A percentile compares a stretch with the other conserved stretches of the same genome.
These are phyloP conservation scores for Phytophthora ohioensis DNA, from an alignment of 352 stramenopile genomes.

Conservation along the genomic window DNA sequence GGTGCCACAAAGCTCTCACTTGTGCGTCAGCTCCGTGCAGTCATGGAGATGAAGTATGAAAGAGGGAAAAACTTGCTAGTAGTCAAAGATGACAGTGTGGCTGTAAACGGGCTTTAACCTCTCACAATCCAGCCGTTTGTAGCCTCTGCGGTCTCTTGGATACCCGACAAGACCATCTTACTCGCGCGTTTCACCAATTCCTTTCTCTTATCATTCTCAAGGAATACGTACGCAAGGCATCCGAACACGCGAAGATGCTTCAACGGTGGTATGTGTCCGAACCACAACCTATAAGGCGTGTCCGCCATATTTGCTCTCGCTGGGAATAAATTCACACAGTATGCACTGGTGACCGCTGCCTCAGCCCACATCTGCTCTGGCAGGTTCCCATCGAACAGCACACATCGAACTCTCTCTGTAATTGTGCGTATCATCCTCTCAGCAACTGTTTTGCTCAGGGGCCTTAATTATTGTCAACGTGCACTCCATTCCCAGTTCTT, in stretches of 20 bases:
- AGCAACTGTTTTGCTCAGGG: neutral
- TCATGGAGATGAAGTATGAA: constrained; percentile 7
- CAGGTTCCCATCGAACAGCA: constrained; percentile 3
- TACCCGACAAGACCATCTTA: constrained; percentile 1
- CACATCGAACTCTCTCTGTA: neutral
- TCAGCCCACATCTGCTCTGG: neutral
- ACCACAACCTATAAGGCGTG: neutral
- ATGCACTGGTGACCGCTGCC: neutral
- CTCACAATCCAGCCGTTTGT: neutral
- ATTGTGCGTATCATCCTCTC: constrained; percentile 7
- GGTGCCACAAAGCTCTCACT: neutral
- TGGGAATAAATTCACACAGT: neutral
- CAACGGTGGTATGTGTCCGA: neutral
- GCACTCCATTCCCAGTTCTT: neutral
- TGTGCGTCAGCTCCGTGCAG: constrained; percentile 7
- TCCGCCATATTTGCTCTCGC: neutral
- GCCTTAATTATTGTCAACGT: neutral
- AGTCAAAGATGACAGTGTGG: neutral
- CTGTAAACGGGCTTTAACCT: neutral
- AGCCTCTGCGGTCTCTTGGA: constrained; percentile 2
- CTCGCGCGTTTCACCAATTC: neutral
- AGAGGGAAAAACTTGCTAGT: constrained; percentile 1
- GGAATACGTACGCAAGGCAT: neutral
- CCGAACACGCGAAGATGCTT: constrained; percentile 1
- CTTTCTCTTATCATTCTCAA: neutral